Evolutionary conservation across 2,329 filamentous ascomycete species (phyloP).

Genomic region (Aspergillus alliaceus): DNA sequence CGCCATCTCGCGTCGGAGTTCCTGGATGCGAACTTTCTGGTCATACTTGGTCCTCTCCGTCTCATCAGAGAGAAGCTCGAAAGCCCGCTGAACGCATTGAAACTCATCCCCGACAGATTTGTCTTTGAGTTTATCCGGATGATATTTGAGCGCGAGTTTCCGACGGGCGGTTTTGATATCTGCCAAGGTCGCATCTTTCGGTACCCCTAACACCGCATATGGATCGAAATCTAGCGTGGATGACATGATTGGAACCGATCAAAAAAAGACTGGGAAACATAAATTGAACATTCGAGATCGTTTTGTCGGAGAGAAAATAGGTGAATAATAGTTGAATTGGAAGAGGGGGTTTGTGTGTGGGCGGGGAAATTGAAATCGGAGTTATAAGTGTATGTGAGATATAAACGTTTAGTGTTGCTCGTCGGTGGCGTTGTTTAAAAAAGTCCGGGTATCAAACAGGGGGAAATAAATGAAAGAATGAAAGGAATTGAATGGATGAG

Average conservation of each 20-base stretch:
- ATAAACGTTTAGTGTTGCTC: background rate
- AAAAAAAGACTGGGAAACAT: background rate
- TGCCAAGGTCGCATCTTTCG: constrained; percentile 66
- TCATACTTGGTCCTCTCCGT: constrained; percentile 73
- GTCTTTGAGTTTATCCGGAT: constrained; percentile 88
- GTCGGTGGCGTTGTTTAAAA: background rate
- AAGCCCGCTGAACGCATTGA: constrained; percentile 87
- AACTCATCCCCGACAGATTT: constrained; percentile 81
- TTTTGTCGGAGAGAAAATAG: background rate
- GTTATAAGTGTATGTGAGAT: background rate
- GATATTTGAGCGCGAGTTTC: constrained; percentile 83
- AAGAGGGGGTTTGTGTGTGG: background rate
- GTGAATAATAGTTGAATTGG: background rate
- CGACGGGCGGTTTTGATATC: constrained; percentile 79
- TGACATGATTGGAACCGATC: constrained; percentile 22
- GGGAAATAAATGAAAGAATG: background rate
- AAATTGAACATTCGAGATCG: background rate
- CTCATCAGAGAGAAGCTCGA: constrained; percentile 84
- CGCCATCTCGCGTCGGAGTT: constrained; percentile 59
- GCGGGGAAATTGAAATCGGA: constrained; percentile 1
- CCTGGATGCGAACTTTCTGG: constrained; percentile 66
- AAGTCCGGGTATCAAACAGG: background rate
- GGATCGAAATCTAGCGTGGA: constrained; percentile 61
- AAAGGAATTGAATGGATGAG: background rate
- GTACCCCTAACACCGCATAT: constrained; percentile 73